These are phyloP conservation scores for Lipomyces lipofer DNA, from an alignment of 805 yeast species.

Conservation along the genomic window DNA sequence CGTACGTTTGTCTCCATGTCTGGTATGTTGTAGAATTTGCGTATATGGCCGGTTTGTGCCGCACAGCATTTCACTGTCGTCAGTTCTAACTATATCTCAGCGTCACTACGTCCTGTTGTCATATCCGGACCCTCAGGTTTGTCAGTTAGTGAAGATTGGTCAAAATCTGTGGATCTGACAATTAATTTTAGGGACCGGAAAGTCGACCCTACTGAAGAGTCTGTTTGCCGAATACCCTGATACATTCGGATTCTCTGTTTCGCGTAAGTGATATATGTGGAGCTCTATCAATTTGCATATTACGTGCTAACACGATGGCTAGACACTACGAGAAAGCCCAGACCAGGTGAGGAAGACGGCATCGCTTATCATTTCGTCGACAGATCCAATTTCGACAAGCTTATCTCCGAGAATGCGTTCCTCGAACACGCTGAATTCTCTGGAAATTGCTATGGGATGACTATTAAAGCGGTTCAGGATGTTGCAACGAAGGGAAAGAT, in stretches of 20 bases:
- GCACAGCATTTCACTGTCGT: no score
- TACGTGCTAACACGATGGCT: neutral
- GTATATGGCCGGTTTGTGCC: no score
- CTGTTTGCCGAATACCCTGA: slow-evolving; percentile 88
- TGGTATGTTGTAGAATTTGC: no score
- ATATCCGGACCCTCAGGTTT: slow-evolving; percentile 91
- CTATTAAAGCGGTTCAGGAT: slow-evolving; percentile 79
- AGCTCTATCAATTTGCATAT: neutral
- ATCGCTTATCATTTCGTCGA: slow-evolving; percentile 84
- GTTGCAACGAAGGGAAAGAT: slow-evolving; percentile 57
- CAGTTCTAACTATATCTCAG: no score
- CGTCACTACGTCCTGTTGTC: slow-evolving; percentile 63
- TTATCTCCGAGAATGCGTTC: slow-evolving; percentile 74
- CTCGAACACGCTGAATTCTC: slow-evolving; percentile 98
- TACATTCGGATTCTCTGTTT: slow-evolving; percentile 89
- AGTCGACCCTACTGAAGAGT: slow-evolving; percentile 87
- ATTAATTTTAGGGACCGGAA: slow-evolving; percentile 69
- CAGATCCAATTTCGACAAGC: slow-evolving; percentile 73
- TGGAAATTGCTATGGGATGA: slow-evolving; percentile 96
- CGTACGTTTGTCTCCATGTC: no score
- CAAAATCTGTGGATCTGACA: neutral
- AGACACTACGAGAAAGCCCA: slow-evolving; percentile 87
- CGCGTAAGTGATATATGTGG: slow-evolving; percentile 46
- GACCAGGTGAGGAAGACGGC: slow-evolving; percentile 89
- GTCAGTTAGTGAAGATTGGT: neutral